Evolutionary conservation across 768 basidiomycete genomes (phyloP).

Genomic region (Holtermannia corniformis): DNA sequence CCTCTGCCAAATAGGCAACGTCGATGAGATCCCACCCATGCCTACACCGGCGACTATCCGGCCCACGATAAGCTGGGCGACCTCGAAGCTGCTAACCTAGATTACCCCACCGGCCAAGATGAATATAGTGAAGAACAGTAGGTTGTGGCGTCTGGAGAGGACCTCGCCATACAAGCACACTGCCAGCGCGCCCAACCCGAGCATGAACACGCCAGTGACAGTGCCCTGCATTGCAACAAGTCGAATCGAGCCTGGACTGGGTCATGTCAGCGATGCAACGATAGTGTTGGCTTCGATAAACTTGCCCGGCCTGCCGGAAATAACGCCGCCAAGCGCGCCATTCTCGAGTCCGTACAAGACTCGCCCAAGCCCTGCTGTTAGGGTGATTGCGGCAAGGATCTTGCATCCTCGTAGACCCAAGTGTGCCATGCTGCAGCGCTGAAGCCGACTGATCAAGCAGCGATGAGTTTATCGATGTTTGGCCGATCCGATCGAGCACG

Average conservation of each 20-base stretch:
- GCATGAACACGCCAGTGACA: constrained; percentile 8
- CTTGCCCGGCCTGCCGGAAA: neutral
- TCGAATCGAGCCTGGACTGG: constrained; percentile 7
- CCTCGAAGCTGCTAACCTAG: constrained; percentile 6
- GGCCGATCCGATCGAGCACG: neutral
- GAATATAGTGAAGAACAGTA: constrained; percentile 5
- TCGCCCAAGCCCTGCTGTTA: neutral
- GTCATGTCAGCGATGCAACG: neutral
- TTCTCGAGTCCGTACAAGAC: neutral
- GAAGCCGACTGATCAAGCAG: neutral
- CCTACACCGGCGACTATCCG: constrained; percentile 11
- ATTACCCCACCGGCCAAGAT: constrained; percentile 6
- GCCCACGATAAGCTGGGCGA: constrained; percentile 9
- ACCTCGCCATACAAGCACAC: constrained; percentile 7
- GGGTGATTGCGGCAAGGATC: neutral
- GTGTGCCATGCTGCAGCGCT: neutral
- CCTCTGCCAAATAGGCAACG: constrained; percentile 13
- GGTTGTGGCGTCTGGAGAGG: constrained; percentile 4
- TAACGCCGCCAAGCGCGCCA: neutral
- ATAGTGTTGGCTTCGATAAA: neutral
- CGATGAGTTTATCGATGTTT: too few relatives aligned
- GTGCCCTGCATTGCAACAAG: constrained; percentile 7
- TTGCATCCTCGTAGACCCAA: neutral
- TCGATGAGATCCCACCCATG: constrained; percentile 12
- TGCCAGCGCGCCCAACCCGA: constrained; percentile 8